These are phyloP conservation scores for Phaffia tasmanica DNA, from an alignment of 768 basidiomycete species.

Conservation along the genomic window DNA sequence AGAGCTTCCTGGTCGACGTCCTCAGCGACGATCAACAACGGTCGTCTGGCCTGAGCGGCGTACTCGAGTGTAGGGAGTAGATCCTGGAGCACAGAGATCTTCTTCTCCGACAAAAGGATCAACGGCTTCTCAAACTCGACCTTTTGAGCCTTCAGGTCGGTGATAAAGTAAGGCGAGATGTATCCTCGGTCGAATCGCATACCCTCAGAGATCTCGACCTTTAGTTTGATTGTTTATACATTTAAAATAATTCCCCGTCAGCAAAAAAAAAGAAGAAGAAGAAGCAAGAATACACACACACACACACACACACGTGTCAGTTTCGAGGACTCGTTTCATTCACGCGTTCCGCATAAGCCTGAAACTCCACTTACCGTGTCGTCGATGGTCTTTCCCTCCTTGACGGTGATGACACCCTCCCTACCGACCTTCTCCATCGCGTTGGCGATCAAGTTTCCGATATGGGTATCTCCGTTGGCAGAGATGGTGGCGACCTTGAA, in stretches of 20 bases:
- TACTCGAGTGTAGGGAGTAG: slow-evolving; percentile 81
- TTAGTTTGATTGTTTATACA: too few relatives aligned
- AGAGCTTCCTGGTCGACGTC: slow-evolving; percentile 96
- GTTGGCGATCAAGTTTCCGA: slow-evolving; percentile 89
- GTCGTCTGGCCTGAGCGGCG: slow-evolving; percentile 58
- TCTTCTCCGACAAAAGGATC: slow-evolving; percentile 92
- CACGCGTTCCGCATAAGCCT: too few relatives aligned
- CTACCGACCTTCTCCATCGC: slow-evolving; percentile 99
- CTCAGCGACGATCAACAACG: slow-evolving; percentile 91
- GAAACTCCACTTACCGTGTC: slow-evolving; percentile 43
- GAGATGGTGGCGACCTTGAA: slow-evolving; percentile 75
- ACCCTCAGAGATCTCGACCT: slow-evolving; percentile 97
- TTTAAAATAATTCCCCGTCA: too few relatives aligned
- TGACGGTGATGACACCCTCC: slow-evolving; percentile 99
- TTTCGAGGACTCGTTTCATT: too few relatives aligned
- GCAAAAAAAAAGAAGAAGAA: too few relatives aligned
- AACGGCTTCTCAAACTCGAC: slow-evolving; percentile 95
- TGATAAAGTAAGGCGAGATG: slow-evolving; percentile 97
- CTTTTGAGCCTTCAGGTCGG: slow-evolving; percentile 91
- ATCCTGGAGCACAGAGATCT: slow-evolving; percentile 88
- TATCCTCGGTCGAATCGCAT: slow-evolving; percentile 99
- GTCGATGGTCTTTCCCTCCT: slow-evolving; percentile 94
- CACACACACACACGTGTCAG: too few relatives aligned
- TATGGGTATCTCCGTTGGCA: slow-evolving; percentile 68
- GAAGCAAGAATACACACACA: too few relatives aligned